A percentile compares a stretch with the other conserved stretches of the same genome.
Conservation (phyloP, 305 asterid species). For the Andrographis paniculata region DNA sequence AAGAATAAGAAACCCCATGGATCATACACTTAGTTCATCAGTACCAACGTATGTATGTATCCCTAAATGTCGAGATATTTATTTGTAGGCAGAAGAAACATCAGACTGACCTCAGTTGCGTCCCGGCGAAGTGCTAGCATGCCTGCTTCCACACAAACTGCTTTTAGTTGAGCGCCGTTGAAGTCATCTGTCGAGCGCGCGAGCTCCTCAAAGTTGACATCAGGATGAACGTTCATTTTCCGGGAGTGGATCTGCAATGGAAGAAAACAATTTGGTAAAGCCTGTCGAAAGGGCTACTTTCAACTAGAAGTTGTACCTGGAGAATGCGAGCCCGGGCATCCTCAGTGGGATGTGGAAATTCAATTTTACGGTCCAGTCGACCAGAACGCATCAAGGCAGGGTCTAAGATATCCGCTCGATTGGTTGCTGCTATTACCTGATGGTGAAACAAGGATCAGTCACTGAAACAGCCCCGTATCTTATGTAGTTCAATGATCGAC, state of each 20-base stretch:
- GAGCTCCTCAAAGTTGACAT: conserved; percentile 91
- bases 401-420: conserved; percentile 86
- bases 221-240: conserved; percentile 88
- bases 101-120: conserved; percentile 64
- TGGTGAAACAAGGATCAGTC: no score
- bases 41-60: not conserved
- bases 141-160: conserved; percentile 93
- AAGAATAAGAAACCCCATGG: no score
- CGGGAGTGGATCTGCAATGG: conserved; percentile 65
- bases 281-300: no score
- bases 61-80: no score
- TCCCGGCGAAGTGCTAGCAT: conserved; percentile 77
- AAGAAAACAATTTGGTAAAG: not conserved
- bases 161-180: conserved; percentile 88
- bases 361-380: conserved; percentile 84
- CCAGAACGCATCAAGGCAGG: conserved; percentile 94
- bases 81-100: no score
- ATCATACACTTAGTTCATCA: not conserved
- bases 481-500: no score
- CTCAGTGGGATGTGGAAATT: conserved; percentile 74
- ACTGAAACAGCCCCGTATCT: no score
- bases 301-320: conserved; percentile 34
- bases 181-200: conserved; percentile 92
- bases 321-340: conserved; percentile 75
- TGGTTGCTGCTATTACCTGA: conserved; percentile 96